A percentile compares a stretch with the other conserved stretches of the same genome.
Conservation (phyloP, 2,329 filamentous ascomycete genomes). For the Aspergillus sp. region DNA sequence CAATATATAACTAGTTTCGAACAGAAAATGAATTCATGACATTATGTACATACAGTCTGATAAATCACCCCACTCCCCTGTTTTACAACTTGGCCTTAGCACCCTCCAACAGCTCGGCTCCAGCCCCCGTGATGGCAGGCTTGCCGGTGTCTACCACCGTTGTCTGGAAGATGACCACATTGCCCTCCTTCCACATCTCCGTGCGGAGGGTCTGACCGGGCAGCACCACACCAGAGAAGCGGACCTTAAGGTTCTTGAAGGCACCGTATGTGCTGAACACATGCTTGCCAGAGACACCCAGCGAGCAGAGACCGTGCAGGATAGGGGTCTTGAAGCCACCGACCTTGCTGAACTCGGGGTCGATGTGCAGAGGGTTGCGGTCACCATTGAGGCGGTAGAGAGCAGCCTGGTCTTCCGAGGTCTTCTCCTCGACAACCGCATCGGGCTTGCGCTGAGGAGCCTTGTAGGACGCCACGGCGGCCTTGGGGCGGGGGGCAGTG, state of each 20-base stretch:
- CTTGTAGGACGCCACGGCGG: slow-evolving; percentile 76
- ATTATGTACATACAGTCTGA: slow-evolving; percentile 24
- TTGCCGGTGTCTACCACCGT: slow-evolving; percentile 93
- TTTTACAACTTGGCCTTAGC: slow-evolving; percentile 55
- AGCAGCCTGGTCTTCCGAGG: slow-evolving; percentile 86
- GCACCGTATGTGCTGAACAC: slow-evolving; percentile 80
- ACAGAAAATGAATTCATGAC: slow-evolving; percentile 7
- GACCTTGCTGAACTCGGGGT: slow-evolving; percentile 90
- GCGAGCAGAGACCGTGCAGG: slow-evolving; percentile 93
- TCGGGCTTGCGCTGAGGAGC: slow-evolving; percentile 78
- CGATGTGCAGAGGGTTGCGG: slow-evolving; percentile 94
- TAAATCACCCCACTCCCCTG: not conserved
- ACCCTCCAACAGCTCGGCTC: slow-evolving; percentile 68
- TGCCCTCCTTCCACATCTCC: slow-evolving; percentile 91
- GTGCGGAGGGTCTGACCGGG: slow-evolving; percentile 88
- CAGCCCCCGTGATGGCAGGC: slow-evolving; percentile 78
- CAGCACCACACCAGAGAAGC: slow-evolving; percentile 82
- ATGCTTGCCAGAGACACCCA: slow-evolving; percentile 88
- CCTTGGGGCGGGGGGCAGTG: slow-evolving; percentile 69
- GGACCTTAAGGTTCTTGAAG: slow-evolving; percentile 89
- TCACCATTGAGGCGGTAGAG: slow-evolving; percentile 93
- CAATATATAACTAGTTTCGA: not conserved
- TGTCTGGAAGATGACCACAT: slow-evolving; percentile 78
- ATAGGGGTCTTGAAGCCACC: slow-evolving; percentile 95
- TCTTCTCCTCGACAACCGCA: slow-evolving; percentile 79